Base-by-base conservation (phyloP, 345 rosid genomes). In the Citrus australasica region DNA sequence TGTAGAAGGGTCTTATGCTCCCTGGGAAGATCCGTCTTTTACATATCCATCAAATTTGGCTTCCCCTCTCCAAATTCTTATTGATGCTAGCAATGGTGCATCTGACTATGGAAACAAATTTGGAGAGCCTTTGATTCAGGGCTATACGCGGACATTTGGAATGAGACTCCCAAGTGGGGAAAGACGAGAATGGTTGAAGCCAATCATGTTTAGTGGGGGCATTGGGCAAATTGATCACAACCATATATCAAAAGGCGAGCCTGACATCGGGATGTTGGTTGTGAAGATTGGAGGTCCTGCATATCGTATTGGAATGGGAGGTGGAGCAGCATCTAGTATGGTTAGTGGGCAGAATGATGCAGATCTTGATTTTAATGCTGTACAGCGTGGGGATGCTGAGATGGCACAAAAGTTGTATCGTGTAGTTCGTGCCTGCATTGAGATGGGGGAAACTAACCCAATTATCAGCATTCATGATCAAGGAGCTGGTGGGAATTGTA, bases 211-310 rank as follows among this genome's bases (percentile, higher is more conserved):
- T 71, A 91, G 97, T 82, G 98, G 75, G 27, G 99, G 99, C 48
- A 95, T 93, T 74, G 99, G 98, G 37, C 97, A 91, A 83, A 95
- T 95, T 82, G 98, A 95, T 81, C 98, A 95, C 78, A 79, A 75
- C 55, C 97, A 95, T 85, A 87, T 95, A 79, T 70, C 90, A 0
- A 95, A 93, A 85, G 97, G 92, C 38, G 93, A 93, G 62, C 94
- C 98, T 67, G 97, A 95, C 61, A 83, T 89, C 59, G 99, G 97
- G 27, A 93, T 93, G 98, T 79, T 95, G 79, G 98, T 93, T 73
- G 98, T 95, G 1, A 95, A 95, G 87, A 91, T 95, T 84, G 99
- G 98, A 78, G 99, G 99, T 55, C 97, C 99, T 77, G 99, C 98
- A 40, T 95, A 95, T 82, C 92, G 94, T 25, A 95, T 95, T 79